These are phyloP conservation scores for Pisolithus thermaeus DNA, from an alignment of 1,284 basidiomycete genomes.

Conservation along the genomic window DNA sequence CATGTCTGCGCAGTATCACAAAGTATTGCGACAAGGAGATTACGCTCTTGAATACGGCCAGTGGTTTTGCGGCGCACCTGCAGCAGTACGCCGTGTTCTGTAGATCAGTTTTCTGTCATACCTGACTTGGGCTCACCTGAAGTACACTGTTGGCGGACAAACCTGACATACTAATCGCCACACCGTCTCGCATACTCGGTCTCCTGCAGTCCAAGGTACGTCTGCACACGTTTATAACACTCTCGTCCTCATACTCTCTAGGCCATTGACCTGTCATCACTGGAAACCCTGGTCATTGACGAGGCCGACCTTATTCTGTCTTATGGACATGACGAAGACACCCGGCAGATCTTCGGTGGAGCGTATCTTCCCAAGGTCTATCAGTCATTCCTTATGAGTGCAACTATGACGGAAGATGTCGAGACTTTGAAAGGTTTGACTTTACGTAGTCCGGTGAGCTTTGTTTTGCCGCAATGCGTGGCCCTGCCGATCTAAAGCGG, in stretches of 20 bases:
- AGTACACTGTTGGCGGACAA: constrained; percentile 82
- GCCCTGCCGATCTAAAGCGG: constrained; percentile 4
- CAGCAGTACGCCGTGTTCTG: constrained; percentile 53
- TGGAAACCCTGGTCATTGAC: constrained; percentile 93
- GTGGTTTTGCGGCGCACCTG: constrained; percentile 66
- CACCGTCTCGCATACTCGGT: constrained; percentile 79
- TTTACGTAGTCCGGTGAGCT: constrained; percentile 78
- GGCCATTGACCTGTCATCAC: constrained; percentile 52
- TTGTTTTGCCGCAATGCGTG: neutral
- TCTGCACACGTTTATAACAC: constrained; percentile 1
- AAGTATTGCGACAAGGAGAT: constrained; percentile 78
- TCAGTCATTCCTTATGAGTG: constrained; percentile 96
- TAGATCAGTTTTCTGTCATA: neutral
- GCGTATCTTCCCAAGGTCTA: constrained; percentile 81
- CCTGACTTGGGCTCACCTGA: constrained; percentile 4
- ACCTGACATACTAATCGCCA: constrained; percentile 90
- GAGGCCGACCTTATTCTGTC: constrained; percentile 98
- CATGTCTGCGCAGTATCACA: constrained; percentile 63
- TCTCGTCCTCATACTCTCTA: constrained; percentile 20
- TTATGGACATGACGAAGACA: constrained; percentile 93
- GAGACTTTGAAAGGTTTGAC: constrained; percentile 86
- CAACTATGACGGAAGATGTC: constrained; percentile 96
- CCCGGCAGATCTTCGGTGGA: constrained; percentile 78
- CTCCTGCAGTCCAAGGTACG: constrained; percentile 75
- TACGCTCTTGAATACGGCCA: constrained; percentile 73